phyloP scores from a whole-genome alignment of 306 rosid species.

The Ochetophila trinervis region DNA sequence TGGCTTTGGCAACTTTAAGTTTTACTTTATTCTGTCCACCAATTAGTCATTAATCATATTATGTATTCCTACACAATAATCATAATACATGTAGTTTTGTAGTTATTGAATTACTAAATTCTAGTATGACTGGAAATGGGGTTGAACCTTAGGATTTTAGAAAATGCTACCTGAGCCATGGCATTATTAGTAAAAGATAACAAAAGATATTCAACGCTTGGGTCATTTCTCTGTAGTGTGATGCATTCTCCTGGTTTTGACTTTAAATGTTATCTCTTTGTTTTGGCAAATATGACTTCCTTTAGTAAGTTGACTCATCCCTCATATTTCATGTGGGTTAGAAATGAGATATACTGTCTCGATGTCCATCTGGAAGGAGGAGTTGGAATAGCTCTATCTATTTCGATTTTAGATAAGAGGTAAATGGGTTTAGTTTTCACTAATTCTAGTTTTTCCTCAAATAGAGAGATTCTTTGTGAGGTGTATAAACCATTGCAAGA shows the following conservation, averaged over 20 bases:
- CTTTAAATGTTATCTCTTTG: not conserved
- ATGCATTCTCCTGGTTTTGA: not conserved
- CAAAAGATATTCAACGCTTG: not conserved
- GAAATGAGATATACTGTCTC: not conserved
- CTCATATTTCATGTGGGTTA: not conserved
- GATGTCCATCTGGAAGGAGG: too few species aligned
- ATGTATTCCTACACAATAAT: not conserved
- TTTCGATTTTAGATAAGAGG: not conserved
- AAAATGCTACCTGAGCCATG: not conserved
- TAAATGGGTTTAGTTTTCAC: not conserved
- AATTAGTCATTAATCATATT: not conserved
- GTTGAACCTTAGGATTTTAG: not conserved
- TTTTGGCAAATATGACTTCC: not conserved
- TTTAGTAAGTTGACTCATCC: conserved; percentile 1
- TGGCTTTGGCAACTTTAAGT: conserved; percentile 2
- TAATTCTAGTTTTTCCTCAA: conserved; percentile 17
- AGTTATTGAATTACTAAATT: not conserved
- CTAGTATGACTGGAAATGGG: not conserved
- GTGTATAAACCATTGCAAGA: conserved; percentile 78
- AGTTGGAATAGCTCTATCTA: not conserved
- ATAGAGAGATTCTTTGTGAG: conserved; percentile 54
- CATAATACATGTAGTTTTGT: not conserved
- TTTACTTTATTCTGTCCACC: not conserved
- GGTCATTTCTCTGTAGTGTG: not conserved
- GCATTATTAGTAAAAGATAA: not conserved